Evolutionary conservation across 2,329 filamentous ascomycete species (phyloP).

Genomic region (Didymella pinodella): DNA sequence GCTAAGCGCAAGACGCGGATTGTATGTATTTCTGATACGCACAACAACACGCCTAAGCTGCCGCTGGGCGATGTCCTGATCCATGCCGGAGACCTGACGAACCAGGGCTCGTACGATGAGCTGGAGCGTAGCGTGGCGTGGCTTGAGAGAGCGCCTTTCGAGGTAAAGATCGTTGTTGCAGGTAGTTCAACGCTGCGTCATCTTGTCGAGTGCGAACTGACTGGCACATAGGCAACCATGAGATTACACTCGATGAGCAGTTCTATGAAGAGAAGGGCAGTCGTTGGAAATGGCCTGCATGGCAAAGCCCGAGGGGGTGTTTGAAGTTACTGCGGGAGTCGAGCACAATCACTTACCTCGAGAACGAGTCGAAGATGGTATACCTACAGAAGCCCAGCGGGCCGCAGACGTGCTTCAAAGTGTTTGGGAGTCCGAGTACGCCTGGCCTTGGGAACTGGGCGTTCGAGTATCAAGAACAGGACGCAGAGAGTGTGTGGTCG

Average conservation of each 20-base stretch:
- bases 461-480: conserved; percentile 65
- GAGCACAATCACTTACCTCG: conserved; percentile 68
- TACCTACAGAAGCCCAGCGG: conserved; percentile 61
- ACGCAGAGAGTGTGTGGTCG: conserved; percentile 63
- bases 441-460: conserved; percentile 67
- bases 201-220: neutral
- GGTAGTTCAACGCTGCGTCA: conserved; percentile 54
- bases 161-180: conserved; percentile 74
- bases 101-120: conserved; percentile 68
- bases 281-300: conserved; percentile 64
- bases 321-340: conserved; percentile 60
- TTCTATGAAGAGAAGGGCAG: conserved; percentile 65
- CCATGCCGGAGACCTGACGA: conserved; percentile 79
- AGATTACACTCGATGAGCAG: conserved; percentile 71
- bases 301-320: conserved; percentile 64
- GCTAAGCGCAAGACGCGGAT: conserved; percentile 62
- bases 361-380: conserved; percentile 64
- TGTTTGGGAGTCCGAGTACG: conserved; percentile 76
- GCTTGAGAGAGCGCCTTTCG: conserved; percentile 72
- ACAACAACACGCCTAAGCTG: conserved; percentile 70
- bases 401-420: conserved; percentile 62
- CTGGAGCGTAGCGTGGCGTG: conserved; percentile 70
- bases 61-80: conserved; percentile 77
- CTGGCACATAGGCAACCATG: conserved; percentile 70
- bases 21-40: conserved; percentile 80